Percentiles rank a stretch among this genome's conserved stretches.
These are phyloP conservation scores for Paramarasmius palmivorus DNA, from an alignment of 1,284 basidiomycete species.

Conservation along the genomic window DNA sequence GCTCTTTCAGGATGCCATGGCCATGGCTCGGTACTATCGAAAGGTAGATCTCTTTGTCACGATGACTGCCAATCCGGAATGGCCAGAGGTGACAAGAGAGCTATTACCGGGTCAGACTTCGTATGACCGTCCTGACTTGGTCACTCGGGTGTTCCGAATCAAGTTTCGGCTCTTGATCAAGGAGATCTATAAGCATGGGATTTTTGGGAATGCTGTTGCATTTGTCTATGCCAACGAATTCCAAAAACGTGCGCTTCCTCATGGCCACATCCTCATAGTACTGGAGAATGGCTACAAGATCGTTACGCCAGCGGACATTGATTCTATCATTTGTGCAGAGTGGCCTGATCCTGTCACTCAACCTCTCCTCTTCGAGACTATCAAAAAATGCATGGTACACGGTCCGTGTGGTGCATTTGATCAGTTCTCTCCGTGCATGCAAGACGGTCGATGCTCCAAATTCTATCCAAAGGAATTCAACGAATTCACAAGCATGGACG, in stretches of 20 bases:
- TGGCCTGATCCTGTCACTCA: no score
- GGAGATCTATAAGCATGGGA: slow-evolving; percentile 28
- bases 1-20: no score
- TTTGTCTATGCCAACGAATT: slow-evolving; percentile 49
- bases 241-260: slow-evolving; percentile 50
- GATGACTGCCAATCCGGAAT: slow-evolving; percentile 45
- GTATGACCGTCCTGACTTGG: slow-evolving; percentile 45
- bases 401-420: slow-evolving; percentile 39
- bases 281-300: slow-evolving; percentile 31
- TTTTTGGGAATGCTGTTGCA: slow-evolving; percentile 28
- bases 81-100: slow-evolving; percentile 41
- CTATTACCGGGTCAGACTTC: slow-evolving; percentile 39
- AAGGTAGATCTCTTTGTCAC: slow-evolving; percentile 47
- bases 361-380: no score
- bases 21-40: slow-evolving; percentile 32
- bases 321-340: no score
- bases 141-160: slow-evolving; percentile 42
- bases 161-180: slow-evolving; percentile 39
- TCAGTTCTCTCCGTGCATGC: slow-evolving; percentile 38
- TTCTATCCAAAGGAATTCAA: slow-evolving; percentile 38
- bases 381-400: slow-evolving; percentile 50
- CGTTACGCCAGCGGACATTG: slow-evolving; percentile 32
- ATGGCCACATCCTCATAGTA: slow-evolving; percentile 46
- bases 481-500: no score
- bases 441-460: slow-evolving; percentile 40